Percentiles rank a stretch among this genome's conserved stretches.
phyloP scores from a whole-genome alignment of 768 basidiomycete species.

The Trametes villosa region DNA sequence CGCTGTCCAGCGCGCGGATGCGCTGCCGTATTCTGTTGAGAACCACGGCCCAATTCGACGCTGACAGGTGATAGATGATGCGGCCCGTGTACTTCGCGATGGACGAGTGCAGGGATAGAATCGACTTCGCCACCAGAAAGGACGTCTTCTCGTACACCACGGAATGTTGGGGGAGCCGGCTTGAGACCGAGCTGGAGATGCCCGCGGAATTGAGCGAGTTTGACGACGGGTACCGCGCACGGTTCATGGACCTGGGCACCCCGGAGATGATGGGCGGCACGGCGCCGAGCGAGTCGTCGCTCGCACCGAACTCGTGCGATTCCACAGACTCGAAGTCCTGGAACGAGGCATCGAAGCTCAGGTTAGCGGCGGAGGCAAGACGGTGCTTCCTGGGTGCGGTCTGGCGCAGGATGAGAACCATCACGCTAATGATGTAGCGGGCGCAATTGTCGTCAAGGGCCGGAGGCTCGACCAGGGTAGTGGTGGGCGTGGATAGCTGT shows the following conservation, averaged over 20 bases:
- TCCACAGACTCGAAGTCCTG: constrained; percentile 74
- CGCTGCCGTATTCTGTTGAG: constrained; percentile 69
- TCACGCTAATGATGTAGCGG: constrained; percentile 78
- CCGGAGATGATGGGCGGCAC: constrained; percentile 26
- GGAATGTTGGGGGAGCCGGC: constrained; percentile 24
- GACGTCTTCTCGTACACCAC: constrained; percentile 35
- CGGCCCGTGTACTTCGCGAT: constrained; percentile 76
- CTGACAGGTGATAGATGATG: constrained; percentile 85
- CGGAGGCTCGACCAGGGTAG: constrained; percentile 57
- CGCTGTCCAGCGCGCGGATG: constrained; percentile 65
- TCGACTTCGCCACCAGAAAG: constrained; percentile 30
- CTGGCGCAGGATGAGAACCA: constrained; percentile 82
- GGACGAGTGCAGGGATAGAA: constrained; percentile 54
- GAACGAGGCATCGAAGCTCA: constrained; percentile 65
- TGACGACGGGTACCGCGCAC: constrained; percentile 24
- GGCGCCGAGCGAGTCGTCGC: constrained; percentile 16
- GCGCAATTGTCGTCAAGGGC: constrained; percentile 84
- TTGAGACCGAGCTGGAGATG: constrained; percentile 14
- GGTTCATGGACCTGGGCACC: constrained; percentile 20
- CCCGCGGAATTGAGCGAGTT: constrained; percentile 26
- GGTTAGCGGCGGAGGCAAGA: constrained; percentile 62
- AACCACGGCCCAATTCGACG: constrained; percentile 85
- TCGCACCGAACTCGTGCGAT: constrained; percentile 22
- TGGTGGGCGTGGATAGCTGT: constrained; percentile 35
- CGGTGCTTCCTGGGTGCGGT: constrained; percentile 59